phyloP scores from a whole-genome alignment of 495 filamentous ascomycete genomes.

The Penicillium canescens region DNA sequence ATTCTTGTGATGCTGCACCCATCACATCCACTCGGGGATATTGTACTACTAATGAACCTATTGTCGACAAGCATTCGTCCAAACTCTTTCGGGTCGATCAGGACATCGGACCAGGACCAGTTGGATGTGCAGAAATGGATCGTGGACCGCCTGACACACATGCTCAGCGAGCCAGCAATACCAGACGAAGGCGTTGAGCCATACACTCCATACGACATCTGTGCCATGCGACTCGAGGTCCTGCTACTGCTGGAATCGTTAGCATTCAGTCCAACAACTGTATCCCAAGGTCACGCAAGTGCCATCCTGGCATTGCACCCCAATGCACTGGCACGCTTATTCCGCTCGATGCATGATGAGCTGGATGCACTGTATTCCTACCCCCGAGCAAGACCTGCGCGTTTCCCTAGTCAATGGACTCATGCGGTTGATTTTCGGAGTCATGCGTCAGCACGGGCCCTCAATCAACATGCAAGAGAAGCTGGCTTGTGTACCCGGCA shows the following conservation, averaged over 20 bases:
- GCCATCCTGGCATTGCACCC: slow-evolving; percentile 54
- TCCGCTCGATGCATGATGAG: slow-evolving; percentile 63
- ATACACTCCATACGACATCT: slow-evolving; percentile 50
- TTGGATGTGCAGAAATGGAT: slow-evolving; percentile 56
- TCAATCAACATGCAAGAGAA: slow-evolving; percentile 57
- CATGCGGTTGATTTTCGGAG: slow-evolving; percentile 61
- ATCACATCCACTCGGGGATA: slow-evolving; percentile 58
- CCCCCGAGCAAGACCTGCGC: slow-evolving; percentile 39
- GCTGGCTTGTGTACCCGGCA: slow-evolving; percentile 56
- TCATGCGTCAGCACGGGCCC: slow-evolving; percentile 50
- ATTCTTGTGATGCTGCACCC: slow-evolving; percentile 62
- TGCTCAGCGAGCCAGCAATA: slow-evolving; percentile 58
- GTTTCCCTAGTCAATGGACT: slow-evolving; percentile 57
- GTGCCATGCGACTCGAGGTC: slow-evolving; percentile 56
- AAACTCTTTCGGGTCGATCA: slow-evolving; percentile 62
- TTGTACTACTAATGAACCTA: slow-evolving; percentile 57
- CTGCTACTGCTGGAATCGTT: slow-evolving; percentile 56
- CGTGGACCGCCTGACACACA: slow-evolving; percentile 58
- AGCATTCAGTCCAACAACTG: slow-evolving; percentile 36
- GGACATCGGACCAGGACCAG: slow-evolving; percentile 51
- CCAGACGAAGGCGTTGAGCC: slow-evolving; percentile 47
- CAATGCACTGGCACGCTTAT: slow-evolving; percentile 56
- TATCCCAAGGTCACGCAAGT: slow-evolving; percentile 48
- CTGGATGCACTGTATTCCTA: slow-evolving; percentile 61
- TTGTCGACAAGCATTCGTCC: slow-evolving; percentile 59